Conservation (phyloP, 2,329 filamentous ascomycete species). For the Aspergillus sp. region DNA sequence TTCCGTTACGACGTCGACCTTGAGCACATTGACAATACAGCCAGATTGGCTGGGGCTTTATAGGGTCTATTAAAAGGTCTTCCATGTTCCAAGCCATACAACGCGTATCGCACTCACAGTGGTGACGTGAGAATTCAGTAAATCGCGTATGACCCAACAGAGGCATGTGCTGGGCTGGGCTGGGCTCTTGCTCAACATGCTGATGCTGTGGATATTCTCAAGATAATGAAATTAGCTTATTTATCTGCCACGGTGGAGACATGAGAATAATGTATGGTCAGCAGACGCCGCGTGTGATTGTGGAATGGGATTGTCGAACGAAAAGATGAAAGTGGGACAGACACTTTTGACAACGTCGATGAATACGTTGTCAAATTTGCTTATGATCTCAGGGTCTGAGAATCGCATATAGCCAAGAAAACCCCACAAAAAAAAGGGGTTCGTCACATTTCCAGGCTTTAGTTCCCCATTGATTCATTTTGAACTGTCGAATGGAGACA, state of each 20-base stretch:
- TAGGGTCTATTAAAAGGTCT: background rate
- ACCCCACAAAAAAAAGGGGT: too few relatives aligned
- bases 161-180: too few relatives aligned
- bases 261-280: fast-evolving
- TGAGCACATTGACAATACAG: background rate
- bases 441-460: too few relatives aligned
- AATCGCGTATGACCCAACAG: too few relatives aligned
- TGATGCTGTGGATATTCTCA: too few relatives aligned
- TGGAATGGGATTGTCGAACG: background rate
- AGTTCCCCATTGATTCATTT: too few relatives aligned
- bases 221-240: too few relatives aligned
- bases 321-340: too few relatives aligned
- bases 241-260: background rate
- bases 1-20: background rate
- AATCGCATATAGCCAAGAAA: too few relatives aligned
- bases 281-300: background rate
- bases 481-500: too few relatives aligned
- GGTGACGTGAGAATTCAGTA: background rate
- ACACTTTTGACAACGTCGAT: background rate
- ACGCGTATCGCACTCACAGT: background rate
- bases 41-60: background rate
- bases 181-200: too few relatives aligned
- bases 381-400: too few relatives aligned
- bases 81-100: background rate
- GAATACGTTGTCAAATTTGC: background rate